Evolutionary conservation across 768 basidiomycete genomes (phyloP), one percentile per base, ranked within the genome.

Genomic region (Leucocoprinus birnbaumii): DNA sequence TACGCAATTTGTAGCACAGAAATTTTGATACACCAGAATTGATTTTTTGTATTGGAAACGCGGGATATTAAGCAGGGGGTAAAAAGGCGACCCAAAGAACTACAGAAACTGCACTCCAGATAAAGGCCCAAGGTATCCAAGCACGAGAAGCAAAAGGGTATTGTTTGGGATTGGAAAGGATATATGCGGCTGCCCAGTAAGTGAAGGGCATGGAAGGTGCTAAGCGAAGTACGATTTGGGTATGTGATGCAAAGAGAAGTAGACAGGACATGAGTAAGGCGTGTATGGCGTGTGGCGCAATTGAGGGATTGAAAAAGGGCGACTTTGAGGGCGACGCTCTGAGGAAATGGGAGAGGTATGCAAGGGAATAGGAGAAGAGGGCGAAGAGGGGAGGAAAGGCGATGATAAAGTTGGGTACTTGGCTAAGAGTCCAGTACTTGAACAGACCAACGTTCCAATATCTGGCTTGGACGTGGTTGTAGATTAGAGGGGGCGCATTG

Each of bases 401-500:
- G 53, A 98, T 76, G 57, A 92, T 59, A 65, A 98, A 90, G 69
- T 98, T 97, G 44, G 97, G 97, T 2, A 93, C 62, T 68, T 99
- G 95, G 26, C 79, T 71, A 21, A 73, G 58, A 0, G 86, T 86
- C 92, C 92, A 99, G 69, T 98, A 98, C 2, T 76, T 81, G 58
- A 99, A 68, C 59, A 95, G 82, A 14, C 95, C 94, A 42, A 80
- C 73, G 65, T 89, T 77, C 97, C 96, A 99, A 68, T 98, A 98
- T 51, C 79, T 75, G 3, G 71, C 71, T 66, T 99, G 96, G 2
- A 89, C 89, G 64, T 91, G 82, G 9, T 81, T 72, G 68, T 98
- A 99, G 53, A 92, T 84, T 13, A 83, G 81, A 0, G 94, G 93
- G 4, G 84, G 63, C 21, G 65, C 38, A 0, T 66, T 56, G 2